Evolutionary conservation across 228 moss, liverwort and hornwort genomes (phyloP).

Genomic region (Sphagnum fallax): DNA sequence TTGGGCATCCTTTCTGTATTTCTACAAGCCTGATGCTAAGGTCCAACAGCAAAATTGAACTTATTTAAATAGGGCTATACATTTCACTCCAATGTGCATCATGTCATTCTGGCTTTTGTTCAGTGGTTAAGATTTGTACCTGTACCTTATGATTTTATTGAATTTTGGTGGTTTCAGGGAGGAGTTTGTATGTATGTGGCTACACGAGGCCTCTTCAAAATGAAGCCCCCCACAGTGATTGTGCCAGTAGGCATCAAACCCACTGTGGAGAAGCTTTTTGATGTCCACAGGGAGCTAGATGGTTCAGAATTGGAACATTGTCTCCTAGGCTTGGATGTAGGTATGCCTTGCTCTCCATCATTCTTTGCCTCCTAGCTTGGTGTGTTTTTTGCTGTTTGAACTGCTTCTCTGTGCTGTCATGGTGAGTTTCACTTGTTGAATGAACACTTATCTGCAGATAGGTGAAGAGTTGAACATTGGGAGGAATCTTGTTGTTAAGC

Average conservation of each 20-base stretch:
- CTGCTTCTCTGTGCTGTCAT: not conserved
- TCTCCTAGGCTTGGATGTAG: conserved; percentile 93
- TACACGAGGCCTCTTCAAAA: conserved; percentile 74
- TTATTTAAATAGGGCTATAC: not conserved
- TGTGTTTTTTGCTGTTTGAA: not conserved
- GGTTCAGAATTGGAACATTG: conserved; percentile 70
- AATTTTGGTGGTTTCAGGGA: conserved; percentile 32
- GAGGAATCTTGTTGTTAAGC: conserved; percentile 67
- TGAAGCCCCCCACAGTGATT: conserved; percentile 82
- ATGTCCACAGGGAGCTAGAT: conserved; percentile 81
- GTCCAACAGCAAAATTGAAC: too few relatives aligned
- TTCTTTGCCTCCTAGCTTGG: not conserved
- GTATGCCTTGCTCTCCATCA: conserved; percentile 31
- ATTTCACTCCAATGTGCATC: not conserved
- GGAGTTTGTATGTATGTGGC: conserved; percentile 92
- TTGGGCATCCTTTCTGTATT: not conserved
- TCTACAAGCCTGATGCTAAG: too few relatives aligned
- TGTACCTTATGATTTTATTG: not conserved
- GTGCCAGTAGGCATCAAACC: conserved; percentile 69
- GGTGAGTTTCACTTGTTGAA: not conserved
- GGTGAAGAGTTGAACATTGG: conserved; percentile 82
- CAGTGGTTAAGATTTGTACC: not conserved
- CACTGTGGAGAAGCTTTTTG: conserved; percentile 75
- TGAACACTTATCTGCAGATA: conserved; percentile 31
- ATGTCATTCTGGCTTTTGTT: not conserved